phyloP scores from a whole-genome alignment of 2,329 filamentous ascomycete genomes.

The Colletotrichum melonis region DNA sequence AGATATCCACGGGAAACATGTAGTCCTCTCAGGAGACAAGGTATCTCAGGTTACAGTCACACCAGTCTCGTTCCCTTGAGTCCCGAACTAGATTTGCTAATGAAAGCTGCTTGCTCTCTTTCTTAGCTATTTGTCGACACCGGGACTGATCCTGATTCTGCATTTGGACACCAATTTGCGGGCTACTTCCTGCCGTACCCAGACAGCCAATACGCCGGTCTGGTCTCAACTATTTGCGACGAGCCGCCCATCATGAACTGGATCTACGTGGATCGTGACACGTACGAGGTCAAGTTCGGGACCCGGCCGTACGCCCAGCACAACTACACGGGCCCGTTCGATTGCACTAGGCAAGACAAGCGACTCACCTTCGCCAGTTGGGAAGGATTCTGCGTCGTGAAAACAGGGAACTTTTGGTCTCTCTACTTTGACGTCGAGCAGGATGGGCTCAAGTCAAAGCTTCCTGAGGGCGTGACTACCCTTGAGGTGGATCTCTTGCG shows the following conservation, averaged over 20 bases:
- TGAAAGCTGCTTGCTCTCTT: neutral
- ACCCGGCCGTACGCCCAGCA: conserved; percentile 54
- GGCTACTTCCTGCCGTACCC: conserved; percentile 70
- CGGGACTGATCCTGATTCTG: conserved; percentile 38
- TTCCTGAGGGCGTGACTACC: neutral
- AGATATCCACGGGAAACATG: neutral
- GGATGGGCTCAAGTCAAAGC: neutral
- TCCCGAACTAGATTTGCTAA: neutral
- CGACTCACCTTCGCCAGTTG: neutral
- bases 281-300: conserved; percentile 59
- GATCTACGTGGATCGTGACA: conserved; percentile 59
- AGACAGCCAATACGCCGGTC: conserved; percentile 57
- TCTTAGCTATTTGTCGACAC: neutral
- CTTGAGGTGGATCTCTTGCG: neutral
- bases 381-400: neutral
- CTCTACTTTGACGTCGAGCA: neutral
- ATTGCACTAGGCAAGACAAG: neutral
- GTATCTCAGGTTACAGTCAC: neutral
- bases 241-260: conserved; percentile 63
- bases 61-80: neutral
- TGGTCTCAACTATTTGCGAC: conserved; percentile 61
- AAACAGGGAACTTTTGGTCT: neutral
- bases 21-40: neutral
- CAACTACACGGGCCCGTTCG: conserved; percentile 7
- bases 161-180: conserved; percentile 61